Evolutionary conservation across 1,139 yeast species (phyloP), one percentile per base, ranked within the genome.

Genomic region (Magnusiomyces paraingens): DNA sequence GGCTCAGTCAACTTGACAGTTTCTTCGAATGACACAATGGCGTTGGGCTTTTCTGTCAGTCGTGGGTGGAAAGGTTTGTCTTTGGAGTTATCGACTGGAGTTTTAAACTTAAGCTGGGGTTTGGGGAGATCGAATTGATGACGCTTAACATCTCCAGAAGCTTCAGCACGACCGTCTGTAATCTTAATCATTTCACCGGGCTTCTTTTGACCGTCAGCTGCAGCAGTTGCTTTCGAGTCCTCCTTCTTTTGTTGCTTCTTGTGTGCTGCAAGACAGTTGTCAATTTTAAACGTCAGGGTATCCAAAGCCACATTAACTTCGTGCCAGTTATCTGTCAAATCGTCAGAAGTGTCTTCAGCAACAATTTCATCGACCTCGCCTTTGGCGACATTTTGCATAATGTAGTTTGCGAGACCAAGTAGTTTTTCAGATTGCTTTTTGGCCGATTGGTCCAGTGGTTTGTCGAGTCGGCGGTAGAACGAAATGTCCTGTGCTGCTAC

Each of bases 401-500:
- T 62, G 18, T 70, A 72, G 64, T 84, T 84, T 51, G 85, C 77
- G 49, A 85, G 63, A 3, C 68, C 72, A 47, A 85, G 68, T 15
- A 90, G 64, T 36, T 74, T 69, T 4, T 64, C 61, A 1, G 83
- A 75, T 1, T 80, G 68, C 1, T 64, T 62, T 36, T 78, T 77
- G 22, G 83, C 72, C 18, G 75, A 66, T 1, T 62, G 57, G 4
- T 78, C 72, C 32, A 86, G 66, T 0, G 69, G 65, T 1, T 74
- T 64, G 64, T 89, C 95, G n/a, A 90, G 68, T 47, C 90, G 80
- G 53, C 77, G 78, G 70, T 83, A 81, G 64, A 91, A 93, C 47
- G 78, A 79, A 26, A 90, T 79, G 71, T 93, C 99, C 59, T 87
- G 89, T 0, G 89, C 81, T 1, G 90, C 86, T 47, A 93, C 71